phyloP scores from a whole-genome alignment of 257 asterid genomes.

The Solanum pinnatisectum region DNA sequence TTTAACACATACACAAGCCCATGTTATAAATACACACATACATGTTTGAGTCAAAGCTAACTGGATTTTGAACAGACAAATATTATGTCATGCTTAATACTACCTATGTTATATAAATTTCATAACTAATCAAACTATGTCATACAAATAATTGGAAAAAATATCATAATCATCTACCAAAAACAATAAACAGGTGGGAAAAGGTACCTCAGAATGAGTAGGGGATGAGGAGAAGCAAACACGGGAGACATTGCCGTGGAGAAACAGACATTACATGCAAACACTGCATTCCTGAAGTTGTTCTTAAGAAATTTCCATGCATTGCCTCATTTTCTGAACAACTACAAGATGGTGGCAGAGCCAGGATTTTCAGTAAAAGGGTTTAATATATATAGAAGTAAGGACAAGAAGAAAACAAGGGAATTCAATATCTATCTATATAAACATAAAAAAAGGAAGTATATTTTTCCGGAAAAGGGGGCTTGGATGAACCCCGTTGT shows the following conservation, averaged over 20 bases:
- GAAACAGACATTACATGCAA: not conserved
- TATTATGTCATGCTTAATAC: not conserved
- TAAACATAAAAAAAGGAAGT: not conserved
- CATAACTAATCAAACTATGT: not conserved
- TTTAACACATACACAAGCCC: not conserved
- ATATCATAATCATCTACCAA: not conserved
- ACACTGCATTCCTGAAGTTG: not conserved
- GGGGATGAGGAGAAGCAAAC: slow-evolving; percentile 30
- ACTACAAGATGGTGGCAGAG: not conserved
- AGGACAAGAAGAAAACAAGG: not conserved
- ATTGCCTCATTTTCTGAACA: not conserved
- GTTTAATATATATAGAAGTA: not conserved
- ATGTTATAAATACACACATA: not conserved
- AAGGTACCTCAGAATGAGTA: slow-evolving; percentile 13
- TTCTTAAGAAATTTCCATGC: not conserved
- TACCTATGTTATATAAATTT: not conserved
- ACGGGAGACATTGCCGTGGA: not conserved
- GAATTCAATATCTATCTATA: not conserved
- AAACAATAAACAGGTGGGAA: slow-evolving; percentile 25
- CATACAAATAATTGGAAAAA: not conserved
- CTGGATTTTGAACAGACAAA: slow-evolving; percentile 14
- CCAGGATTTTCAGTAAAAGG: not conserved
- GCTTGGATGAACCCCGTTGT: not conserved
- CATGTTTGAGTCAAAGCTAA: not conserved
- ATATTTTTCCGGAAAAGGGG: not conserved